Evolutionary conservation across 768 basidiomycete species (phyloP).

Genomic region (Chlorophyllum brunneum): DNA sequence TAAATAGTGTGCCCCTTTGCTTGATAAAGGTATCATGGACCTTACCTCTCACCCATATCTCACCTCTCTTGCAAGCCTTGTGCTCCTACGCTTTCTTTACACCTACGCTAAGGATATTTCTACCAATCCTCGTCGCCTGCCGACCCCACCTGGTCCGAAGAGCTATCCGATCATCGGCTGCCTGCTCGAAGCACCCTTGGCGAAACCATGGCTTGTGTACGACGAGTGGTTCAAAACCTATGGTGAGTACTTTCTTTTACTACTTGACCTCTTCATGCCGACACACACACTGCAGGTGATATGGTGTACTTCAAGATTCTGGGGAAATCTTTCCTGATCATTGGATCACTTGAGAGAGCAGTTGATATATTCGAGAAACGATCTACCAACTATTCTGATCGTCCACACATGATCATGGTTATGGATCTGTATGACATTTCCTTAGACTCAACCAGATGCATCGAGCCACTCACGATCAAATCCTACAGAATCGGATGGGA

Average conservation of each 20-base stretch:
- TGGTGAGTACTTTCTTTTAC: constrained; percentile 26
- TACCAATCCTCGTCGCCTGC: constrained; percentile 5
- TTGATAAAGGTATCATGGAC: not conserved
- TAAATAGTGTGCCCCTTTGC: too few relatives aligned
- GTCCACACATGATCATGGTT: constrained; percentile 36
- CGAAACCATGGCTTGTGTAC: constrained; percentile 16
- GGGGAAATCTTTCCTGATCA: constrained; percentile 29
- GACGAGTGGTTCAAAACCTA: constrained; percentile 17
- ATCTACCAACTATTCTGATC: constrained; percentile 36
- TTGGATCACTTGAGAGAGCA: constrained; percentile 31
- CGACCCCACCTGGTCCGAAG: constrained; percentile 16
- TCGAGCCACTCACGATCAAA: not conserved
- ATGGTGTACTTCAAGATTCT: constrained; percentile 25
- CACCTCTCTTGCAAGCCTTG: not conserved
- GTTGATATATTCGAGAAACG: constrained; percentile 38
- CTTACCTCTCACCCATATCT: not conserved
- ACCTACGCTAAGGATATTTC: not conserved
- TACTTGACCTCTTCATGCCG: not conserved
- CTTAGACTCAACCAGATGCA: not conserved
- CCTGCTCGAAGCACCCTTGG: constrained; percentile 15
- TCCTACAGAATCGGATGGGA: constrained; percentile 28
- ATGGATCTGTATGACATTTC: constrained; percentile 35
- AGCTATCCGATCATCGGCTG: constrained; percentile 18
- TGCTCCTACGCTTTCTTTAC: not conserved
- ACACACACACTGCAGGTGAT: constrained; percentile 18